phyloP scores from a whole-genome alignment of 2,329 filamentous ascomycete species.

The Graphilbum fragrans region DNA sequence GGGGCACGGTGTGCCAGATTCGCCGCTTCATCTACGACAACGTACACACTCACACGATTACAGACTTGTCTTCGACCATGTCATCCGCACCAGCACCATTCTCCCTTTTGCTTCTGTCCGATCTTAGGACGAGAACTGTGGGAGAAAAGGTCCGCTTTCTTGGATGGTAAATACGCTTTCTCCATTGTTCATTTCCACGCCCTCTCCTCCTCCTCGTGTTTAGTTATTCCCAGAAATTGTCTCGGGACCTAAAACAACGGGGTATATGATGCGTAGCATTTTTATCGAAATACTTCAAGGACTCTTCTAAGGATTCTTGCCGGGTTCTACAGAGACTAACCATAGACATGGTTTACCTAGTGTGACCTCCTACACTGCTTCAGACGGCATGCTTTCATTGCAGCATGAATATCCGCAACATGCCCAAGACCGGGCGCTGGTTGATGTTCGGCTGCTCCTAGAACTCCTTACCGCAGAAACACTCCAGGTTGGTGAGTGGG shows the following conservation, averaged over 20 bases:
- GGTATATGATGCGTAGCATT: no score
- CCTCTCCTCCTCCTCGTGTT: not conserved
- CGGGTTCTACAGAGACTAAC: not conserved
- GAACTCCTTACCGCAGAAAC: slow-evolving; percentile 50
- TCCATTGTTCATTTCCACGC: not conserved
- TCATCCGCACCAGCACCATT: slow-evolving; percentile 50
- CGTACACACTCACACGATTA: no score
- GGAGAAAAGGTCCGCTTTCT: slow-evolving; percentile 82
- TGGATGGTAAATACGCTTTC: slow-evolving; percentile 55
- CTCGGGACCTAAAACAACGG: no score
- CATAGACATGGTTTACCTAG: slow-evolving; percentile 17
- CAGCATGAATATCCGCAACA: slow-evolving; percentile 50
- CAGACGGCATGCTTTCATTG: slow-evolving; percentile 51
- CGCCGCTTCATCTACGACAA: no score
- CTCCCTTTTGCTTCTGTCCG: slow-evolving; percentile 53
- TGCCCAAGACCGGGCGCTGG: slow-evolving; percentile 36
- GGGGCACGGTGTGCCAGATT: no score
- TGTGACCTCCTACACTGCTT: slow-evolving; percentile 36
- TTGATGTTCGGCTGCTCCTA: slow-evolving; percentile 63
- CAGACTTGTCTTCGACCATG: slow-evolving; percentile 27
- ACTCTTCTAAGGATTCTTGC: not conserved
- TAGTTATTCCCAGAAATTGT: no score
- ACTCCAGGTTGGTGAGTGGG: slow-evolving; percentile 66
- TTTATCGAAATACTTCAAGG: no score
- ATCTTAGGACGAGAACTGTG: slow-evolving; percentile 35